A percentile compares a stretch with the other conserved stretches of the same genome.
Evolutionary conservation across 1,139 yeast genomes (phyloP).

Genomic region (Debaryomyces subglobosus): DNA sequence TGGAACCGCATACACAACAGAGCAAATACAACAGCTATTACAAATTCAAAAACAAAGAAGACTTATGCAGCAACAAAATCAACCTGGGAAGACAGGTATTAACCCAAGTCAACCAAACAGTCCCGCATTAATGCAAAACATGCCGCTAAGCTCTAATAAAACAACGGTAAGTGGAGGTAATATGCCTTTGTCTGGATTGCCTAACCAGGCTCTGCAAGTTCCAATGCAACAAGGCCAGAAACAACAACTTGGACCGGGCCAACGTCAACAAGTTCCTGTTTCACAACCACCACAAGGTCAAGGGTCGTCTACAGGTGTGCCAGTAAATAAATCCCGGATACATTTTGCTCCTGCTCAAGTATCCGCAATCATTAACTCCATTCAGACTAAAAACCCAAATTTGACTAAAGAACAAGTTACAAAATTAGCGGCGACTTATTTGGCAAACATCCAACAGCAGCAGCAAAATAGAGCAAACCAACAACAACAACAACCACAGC

Average conservation of each 20-base stretch:
- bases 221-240: slow-evolving; percentile 13
- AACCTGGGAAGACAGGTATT: slow-evolving; percentile 14
- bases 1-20: slow-evolving; percentile 57
- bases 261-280: slow-evolving; percentile 12
- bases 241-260: slow-evolving; percentile 12
- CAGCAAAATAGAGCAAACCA: slow-evolving; percentile 42
- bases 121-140: slow-evolving; percentile 7
- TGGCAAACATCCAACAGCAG: slow-evolving; percentile 61
- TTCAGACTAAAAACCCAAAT: slow-evolving; percentile 69
- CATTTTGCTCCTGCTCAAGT: slow-evolving; percentile 66
- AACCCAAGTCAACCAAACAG: slow-evolving; percentile 10
- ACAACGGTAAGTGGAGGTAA: slow-evolving; percentile 16
- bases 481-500: slow-evolving; percentile 27
- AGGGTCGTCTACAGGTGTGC: background rate
- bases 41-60: slow-evolving; percentile 57
- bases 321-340: slow-evolving; percentile 35
- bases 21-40: slow-evolving; percentile 56
- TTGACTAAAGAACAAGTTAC: slow-evolving; percentile 73
- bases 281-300: slow-evolving; percentile 11
- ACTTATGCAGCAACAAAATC: slow-evolving; percentile 47
- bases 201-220: slow-evolving; percentile 10
- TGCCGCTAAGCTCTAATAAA: slow-evolving; percentile 6
- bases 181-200: background rate
- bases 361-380: slow-evolving; percentile 68
- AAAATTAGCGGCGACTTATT: slow-evolving; percentile 68